Evolutionary conservation across 1,284 basidiomycete species (phyloP), one percentile per base, ranked within the genome.

Genomic region (Wolfiporia cocos): DNA sequence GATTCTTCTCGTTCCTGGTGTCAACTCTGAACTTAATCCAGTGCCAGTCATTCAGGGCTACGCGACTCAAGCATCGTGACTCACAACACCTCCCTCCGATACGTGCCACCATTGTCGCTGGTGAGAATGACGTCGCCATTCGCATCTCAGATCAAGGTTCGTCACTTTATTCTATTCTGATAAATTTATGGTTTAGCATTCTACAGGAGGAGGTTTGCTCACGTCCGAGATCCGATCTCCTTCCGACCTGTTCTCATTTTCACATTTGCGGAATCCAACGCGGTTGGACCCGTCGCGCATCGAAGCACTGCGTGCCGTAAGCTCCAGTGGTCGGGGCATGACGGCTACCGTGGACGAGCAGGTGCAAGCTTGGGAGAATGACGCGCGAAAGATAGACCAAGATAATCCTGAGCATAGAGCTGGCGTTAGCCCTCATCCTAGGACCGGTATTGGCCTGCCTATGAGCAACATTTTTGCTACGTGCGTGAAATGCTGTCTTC

Each of bases 391-490:
- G 10, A 42, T 49, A 9, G 49, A 49, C 11, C 49, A 52, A 10
- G 55, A 65, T 34, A 63, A 67, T 43, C 66, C 69, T 21, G 71
- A 75, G 40, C 63, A 65, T 11, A 65, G 69, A 30, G 70, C 68
- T 3, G 69, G 68, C 10, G 68, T 75, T 31, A 71, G 65, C n/a
- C 64, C 69, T 7, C 80, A 81, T 57, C 72, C 74, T 32, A 68
- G 74, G 30, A 81, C 90, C 39, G 88, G 87, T 1, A 82, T 91
- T 42, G 87, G 87, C 9, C 63, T 91, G 15, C 87, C 87, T 1
- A 86, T 91, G 84, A 86, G 87, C 59, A 85, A 87, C 51, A 88
- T 91, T 35, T 90, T 81, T 61, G 80, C 88, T 46, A 87, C 79
- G 77, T 89, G 36, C 18, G 37, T n/a, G 9, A 21, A 12, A 35